Conservation (phyloP, 805 yeast species). For the Blastobotrys robertii region DNA sequence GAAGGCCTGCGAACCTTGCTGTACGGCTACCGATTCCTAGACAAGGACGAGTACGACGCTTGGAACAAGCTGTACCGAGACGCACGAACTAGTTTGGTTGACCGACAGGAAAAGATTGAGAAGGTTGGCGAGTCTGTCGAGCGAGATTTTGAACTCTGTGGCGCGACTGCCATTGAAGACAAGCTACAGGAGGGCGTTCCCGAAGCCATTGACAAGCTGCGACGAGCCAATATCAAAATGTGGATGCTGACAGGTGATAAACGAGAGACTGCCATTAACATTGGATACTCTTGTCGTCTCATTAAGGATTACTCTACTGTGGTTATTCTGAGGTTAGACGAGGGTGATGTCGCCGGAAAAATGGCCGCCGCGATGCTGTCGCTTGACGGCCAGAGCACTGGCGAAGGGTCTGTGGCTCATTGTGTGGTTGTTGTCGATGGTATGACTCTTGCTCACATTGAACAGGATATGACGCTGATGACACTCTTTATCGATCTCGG, state of each 20-base stretch:
- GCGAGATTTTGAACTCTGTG: conserved; percentile 54
- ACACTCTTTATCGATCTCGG: conserved; percentile 77
- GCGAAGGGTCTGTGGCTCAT: conserved; percentile 67
- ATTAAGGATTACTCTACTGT: conserved; percentile 91
- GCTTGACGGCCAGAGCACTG: conserved; percentile 34
- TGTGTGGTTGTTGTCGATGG: conserved; percentile 95
- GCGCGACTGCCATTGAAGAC: conserved; percentile 97
- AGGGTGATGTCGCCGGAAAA: conserved; percentile 51
- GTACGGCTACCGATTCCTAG: conserved; percentile 70
- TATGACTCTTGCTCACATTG: conserved; percentile 65
- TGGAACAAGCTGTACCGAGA: conserved; percentile 63
- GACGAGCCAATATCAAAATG: conserved; percentile 86
- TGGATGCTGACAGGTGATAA: conserved; percentile 99
- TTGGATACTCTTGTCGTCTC: conserved; percentile 88
- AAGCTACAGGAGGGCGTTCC: conserved; percentile 96
- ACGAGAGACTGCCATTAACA: conserved; percentile 94
- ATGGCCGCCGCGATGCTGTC: conserved; percentile 72
- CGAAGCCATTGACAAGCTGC: conserved; percentile 81
- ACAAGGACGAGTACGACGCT: conserved; percentile 42
- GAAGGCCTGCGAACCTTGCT: conserved; percentile 89
- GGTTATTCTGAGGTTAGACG: conserved; percentile 47
- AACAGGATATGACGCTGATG: conserved; percentile 61
- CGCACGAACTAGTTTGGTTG: conserved; percentile 67
- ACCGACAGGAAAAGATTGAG: conserved; percentile 60
- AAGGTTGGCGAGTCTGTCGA: conserved; percentile 67